Conservation (phyloP, 495 filamentous ascomycete species). For the Coniosporium apollinis region DNA sequence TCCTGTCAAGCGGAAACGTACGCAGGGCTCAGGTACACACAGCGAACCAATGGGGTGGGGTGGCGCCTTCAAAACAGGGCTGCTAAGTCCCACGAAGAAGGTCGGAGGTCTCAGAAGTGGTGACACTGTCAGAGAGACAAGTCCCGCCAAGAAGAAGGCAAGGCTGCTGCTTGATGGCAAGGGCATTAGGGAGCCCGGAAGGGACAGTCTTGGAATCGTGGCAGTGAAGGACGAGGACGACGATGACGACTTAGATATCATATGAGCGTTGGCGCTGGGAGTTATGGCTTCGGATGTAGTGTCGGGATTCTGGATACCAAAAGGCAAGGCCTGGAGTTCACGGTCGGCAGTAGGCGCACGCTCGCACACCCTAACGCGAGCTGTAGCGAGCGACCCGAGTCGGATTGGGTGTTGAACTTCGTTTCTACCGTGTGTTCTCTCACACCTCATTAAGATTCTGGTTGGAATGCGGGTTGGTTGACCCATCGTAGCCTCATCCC, state of each 20-base stretch:
- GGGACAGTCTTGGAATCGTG: slow-evolving; percentile 20
- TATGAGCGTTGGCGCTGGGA: no score
- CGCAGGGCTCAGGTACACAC: slow-evolving; percentile 21
- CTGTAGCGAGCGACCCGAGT: no score
- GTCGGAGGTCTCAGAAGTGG: neutral
- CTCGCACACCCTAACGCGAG: no score
- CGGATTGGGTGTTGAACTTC: no score
- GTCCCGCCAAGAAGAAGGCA: slow-evolving; percentile 23
- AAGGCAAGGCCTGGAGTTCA: no score
- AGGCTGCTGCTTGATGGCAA: slow-evolving; percentile 23
- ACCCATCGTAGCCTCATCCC: no score
- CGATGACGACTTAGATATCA: slow-evolving; percentile 26
- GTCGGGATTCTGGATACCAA: no score
- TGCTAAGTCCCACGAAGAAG: slow-evolving; percentile 12
- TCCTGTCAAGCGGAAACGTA: slow-evolving; percentile 52
- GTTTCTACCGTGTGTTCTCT: no score
- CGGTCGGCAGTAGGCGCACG: no score
- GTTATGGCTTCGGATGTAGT: no score
- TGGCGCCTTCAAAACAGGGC: slow-evolving; percentile 17
- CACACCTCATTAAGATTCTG: no score
- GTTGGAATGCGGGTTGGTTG: no score
- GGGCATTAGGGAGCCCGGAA: slow-evolving; percentile 24
- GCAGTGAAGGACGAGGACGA: slow-evolving; percentile 22
- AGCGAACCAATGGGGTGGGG: slow-evolving; percentile 25
- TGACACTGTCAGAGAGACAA: slow-evolving; percentile 7